phyloP scores from a whole-genome alignment of 2,329 filamentous ascomycete species.

The Parastagonospora nodorum region DNA sequence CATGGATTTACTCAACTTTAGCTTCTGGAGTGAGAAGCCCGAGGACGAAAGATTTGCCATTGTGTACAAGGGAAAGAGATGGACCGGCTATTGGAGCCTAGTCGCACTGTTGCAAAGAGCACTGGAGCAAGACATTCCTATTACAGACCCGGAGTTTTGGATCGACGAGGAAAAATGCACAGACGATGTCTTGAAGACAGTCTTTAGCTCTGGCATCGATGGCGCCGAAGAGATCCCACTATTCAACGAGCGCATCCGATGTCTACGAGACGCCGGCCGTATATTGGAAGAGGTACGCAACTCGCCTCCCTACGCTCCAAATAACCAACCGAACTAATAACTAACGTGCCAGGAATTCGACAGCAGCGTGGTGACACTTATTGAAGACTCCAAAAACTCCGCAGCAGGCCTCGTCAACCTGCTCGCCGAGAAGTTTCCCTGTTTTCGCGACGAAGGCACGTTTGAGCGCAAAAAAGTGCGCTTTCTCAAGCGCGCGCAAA shows the following conservation, averaged over 20 bases:
- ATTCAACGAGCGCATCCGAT: constrained; percentile 74
- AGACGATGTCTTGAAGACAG: constrained; percentile 71
- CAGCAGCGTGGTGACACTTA: constrained; percentile 73
- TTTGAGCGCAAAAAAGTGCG: constrained; percentile 79
- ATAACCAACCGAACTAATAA: constrained; percentile 8
- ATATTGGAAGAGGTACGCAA: constrained; percentile 73
- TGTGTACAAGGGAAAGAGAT: constrained; percentile 77
- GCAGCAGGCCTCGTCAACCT: constrained; percentile 86
- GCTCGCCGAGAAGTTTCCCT: constrained; percentile 78
- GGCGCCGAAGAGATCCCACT: constrained; percentile 77
- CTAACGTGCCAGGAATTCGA: constrained; percentile 67
- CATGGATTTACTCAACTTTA: constrained; percentile 97
- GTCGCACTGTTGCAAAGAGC: constrained; percentile 86
- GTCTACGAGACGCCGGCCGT: constrained; percentile 80
- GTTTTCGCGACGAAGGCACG: constrained; percentile 79
- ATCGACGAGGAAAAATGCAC: constrained; percentile 75
- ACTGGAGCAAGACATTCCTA: constrained; percentile 86
- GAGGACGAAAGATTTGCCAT: constrained; percentile 79
- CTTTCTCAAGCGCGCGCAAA: constrained; percentile 92
- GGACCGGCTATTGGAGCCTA: constrained; percentile 96
- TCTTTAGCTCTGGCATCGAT: constrained; percentile 85
- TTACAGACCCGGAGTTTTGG: constrained; percentile 90
- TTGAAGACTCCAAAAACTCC: constrained; percentile 75
- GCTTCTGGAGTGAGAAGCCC: constrained; percentile 82
- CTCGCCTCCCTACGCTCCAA: not conserved